Evolutionary conservation across 176 grass and related monocot genomes (phyloP).

Genomic region (Oryza meridionalis): DNA sequence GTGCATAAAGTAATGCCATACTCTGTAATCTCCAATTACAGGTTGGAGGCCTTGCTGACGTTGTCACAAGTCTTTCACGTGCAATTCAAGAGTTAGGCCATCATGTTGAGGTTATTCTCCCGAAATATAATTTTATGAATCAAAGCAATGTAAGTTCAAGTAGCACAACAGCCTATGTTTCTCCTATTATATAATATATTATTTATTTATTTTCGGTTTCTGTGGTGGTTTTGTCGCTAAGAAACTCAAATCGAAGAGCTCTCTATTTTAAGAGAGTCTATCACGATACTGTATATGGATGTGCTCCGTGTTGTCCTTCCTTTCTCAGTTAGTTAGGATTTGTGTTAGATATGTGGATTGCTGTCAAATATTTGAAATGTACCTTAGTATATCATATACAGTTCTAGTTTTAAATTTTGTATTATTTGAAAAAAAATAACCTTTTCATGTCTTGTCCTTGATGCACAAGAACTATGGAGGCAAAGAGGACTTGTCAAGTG

Average conservation of each 20-base stretch:
- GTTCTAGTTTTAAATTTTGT: conserved; percentile 13
- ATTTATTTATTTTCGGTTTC: background rate
- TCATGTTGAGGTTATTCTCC: conserved; percentile 84
- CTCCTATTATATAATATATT: background rate
- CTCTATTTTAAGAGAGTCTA: background rate
- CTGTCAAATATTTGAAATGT: background rate
- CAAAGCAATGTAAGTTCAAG: conserved; percentile 77
- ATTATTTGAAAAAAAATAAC: background rate
- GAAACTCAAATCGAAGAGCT: background rate
- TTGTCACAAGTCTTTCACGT: conserved; percentile 96
- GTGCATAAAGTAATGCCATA: conserved; percentile 2
- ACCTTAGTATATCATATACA: background rate
- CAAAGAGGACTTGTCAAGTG: background rate
- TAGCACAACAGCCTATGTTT: conserved; percentile 17
- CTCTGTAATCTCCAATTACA: conserved; percentile 37
- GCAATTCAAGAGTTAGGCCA: conserved; percentile 96
- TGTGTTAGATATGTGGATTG: conserved; percentile 8
- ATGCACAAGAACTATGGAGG: background rate
- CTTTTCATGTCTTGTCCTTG: background rate
- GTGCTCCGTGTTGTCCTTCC: background rate
- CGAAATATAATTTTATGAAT: conserved; percentile 83
- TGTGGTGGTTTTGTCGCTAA: conserved; percentile 3
- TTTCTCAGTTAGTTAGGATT: background rate
- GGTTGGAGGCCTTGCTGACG: conserved; percentile 95
- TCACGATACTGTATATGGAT: conserved; percentile 20